Percentiles rank a stretch among this genome's conserved stretches.
Conservation (phyloP, 805 yeast genomes). For the Metschnikowia gruessii region DNA sequence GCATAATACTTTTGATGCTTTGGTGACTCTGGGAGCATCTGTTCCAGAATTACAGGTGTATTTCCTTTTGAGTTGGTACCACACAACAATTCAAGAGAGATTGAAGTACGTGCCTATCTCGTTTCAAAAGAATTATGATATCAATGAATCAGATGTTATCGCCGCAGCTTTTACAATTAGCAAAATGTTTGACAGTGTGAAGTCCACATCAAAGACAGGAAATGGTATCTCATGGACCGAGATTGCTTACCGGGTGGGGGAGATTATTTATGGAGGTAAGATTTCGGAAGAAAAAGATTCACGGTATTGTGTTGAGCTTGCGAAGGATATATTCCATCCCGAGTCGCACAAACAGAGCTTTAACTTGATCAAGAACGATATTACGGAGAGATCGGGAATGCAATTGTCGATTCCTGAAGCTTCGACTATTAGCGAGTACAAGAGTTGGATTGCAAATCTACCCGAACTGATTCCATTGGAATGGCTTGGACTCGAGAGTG, state of each 20-base stretch:
- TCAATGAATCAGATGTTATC: constrained; percentile 68
- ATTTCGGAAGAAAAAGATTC: constrained; percentile 44
- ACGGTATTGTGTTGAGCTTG: constrained; percentile 31
- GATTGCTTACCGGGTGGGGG: constrained; percentile 47
- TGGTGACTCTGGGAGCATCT: neutral
- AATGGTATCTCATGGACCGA: constrained; percentile 51
- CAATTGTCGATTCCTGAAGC: constrained; percentile 49
- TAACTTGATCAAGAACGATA: constrained; percentile 36
- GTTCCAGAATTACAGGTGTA: constrained; percentile 32
- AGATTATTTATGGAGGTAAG: constrained; percentile 67
- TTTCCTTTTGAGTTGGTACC: constrained; percentile 67
- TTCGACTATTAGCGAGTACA: constrained; percentile 29
- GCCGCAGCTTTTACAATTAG: constrained; percentile 47
- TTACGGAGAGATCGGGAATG: constrained; percentile 15
- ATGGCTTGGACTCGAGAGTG: constrained; percentile 52
- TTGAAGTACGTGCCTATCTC: constrained; percentile 61
- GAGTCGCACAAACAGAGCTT: constrained; percentile 42
- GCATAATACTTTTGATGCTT: constrained; percentile 32
- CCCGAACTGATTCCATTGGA: constrained; percentile 52
- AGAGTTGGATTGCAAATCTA: constrained; percentile 49
- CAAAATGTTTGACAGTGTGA: constrained; percentile 30
- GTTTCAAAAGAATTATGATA: constrained; percentile 59
- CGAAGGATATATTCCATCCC: constrained; percentile 36
- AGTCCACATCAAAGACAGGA: constrained; percentile 1
- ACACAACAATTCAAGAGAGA: constrained; percentile 58